Conservation (phyloP, 768 basidiomycete species). For the Auricularia cornea region DNA sequence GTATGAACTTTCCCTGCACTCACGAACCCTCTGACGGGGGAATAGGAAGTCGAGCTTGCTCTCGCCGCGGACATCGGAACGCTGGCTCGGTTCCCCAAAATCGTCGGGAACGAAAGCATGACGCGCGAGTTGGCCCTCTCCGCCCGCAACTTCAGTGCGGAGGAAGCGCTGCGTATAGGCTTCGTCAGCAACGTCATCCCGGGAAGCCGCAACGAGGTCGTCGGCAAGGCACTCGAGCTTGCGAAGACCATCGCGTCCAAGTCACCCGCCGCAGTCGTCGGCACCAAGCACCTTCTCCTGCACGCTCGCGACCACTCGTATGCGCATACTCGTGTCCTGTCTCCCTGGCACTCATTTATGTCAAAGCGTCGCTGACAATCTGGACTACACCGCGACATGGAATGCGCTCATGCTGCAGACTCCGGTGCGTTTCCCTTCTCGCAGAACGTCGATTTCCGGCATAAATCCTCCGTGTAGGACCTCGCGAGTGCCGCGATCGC, state of each 20-base stretch:
- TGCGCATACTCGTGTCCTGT: constrained; percentile 15
- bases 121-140: constrained; percentile 72
- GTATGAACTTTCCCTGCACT: constrained; percentile 26
- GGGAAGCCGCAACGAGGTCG: constrained; percentile 59
- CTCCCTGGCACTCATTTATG: constrained; percentile 1
- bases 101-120: constrained; percentile 65
- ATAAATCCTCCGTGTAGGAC: constrained; percentile 12
- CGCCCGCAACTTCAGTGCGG: constrained; percentile 56
- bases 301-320: constrained; percentile 77
- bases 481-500: constrained; percentile 14
- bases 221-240: constrained; percentile 54
- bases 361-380: constrained; percentile 36
- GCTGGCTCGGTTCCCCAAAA: constrained; percentile 71
- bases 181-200: constrained; percentile 64
- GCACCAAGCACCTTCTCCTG: constrained; percentile 69
- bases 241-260: constrained; percentile 62
- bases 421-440: constrained; percentile 23
- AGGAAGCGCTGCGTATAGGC: constrained; percentile 60
- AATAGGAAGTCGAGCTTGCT: constrained; percentile 80
- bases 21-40: not conserved
- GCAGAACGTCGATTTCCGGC: not conserved
- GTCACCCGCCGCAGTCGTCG: constrained; percentile 68
- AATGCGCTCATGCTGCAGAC: constrained; percentile 46
- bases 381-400: constrained; percentile 53
- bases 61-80: constrained; percentile 85